Conservation (phyloP, 768 basidiomycete genomes). For the Dentipellis sp. region DNA sequence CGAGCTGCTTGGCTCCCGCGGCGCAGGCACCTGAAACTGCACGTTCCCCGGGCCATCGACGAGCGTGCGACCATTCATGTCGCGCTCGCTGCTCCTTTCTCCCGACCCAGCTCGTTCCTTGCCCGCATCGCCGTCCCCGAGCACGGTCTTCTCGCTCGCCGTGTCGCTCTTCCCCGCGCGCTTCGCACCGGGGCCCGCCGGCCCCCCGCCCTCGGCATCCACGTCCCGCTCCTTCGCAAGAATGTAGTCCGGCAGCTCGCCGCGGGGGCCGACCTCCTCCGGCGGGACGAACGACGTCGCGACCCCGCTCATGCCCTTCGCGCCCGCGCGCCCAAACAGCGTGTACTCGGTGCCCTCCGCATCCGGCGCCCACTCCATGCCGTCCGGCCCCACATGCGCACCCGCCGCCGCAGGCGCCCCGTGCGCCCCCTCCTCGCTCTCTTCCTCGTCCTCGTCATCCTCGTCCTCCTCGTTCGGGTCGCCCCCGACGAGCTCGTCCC, state of each 20-base stretch:
- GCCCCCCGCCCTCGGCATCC: slow-evolving; percentile 1
- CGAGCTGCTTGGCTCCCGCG: neutral
- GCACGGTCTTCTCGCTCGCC: neutral
- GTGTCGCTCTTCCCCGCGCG: neutral
- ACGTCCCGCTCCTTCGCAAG: slow-evolving; percentile 3
- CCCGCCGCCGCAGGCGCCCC: neutral
- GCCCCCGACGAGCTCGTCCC: slow-evolving; percentile 34
- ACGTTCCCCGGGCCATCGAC: neutral
- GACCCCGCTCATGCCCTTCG: neutral
- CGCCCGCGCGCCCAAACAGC: neutral
- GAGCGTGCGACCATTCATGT: no score
- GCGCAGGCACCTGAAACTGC: neutral
- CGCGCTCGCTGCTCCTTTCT: no score
- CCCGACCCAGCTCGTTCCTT: no score
- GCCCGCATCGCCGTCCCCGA: neutral
- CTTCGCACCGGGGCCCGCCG: neutral
- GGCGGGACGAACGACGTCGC: slow-evolving; percentile 9
- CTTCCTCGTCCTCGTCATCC: neutral
- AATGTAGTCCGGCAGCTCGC: slow-evolving; percentile 30
- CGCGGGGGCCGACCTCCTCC: slow-evolving; percentile 35
- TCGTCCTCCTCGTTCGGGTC: slow-evolving; percentile 13
- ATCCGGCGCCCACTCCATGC: slow-evolving; percentile 45
- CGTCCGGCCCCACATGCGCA: slow-evolving; percentile 24
- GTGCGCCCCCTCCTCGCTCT: slow-evolving; percentile 1
- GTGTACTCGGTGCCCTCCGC: slow-evolving; percentile 27